Evolutionary conservation across 495 filamentous ascomycete species (phyloP), one percentile per base, ranked within the genome.

Genomic region (Darksidea phi): DNA sequence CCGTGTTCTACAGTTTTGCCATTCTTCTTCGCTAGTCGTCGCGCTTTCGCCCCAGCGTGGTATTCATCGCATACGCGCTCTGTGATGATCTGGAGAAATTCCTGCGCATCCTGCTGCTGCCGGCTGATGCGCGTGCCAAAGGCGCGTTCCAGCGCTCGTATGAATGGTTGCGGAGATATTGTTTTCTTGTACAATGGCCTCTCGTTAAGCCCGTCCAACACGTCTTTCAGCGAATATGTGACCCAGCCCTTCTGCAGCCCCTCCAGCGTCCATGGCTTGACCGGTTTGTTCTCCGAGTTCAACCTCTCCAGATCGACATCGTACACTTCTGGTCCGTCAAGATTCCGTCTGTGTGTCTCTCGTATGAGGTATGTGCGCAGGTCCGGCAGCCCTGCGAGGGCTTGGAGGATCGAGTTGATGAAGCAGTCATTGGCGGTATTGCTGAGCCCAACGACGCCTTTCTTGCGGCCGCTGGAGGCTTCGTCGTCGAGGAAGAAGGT

Each of bases 401-500:
- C 91, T 75, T 99, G 94, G 34, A 97, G 81, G 21, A 95, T 88
- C 21, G 92, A 96, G 74, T 99, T 99, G 77, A 99, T 97, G 77
- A 97, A 99, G 78, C 94, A 99, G 74, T 99, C 95, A 77, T 97
- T 97, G 58, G 92, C 95, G 3, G 90, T 83, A 68, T 99, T 99
- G 15, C 80, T 78, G 24, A 99, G 80, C 43, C 94, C 94, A 20
- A 99, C 92, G 45, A 91, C 87, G 59, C 88, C 88, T 71, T 90
- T 92, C 75, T 93, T 95, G 78, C 25, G 83, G 80, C 52, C 80
- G 80, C 20, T 85, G 79, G 66, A 65, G 49, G 80, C 77, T 24
- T 91, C 88, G 61, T 83, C 82, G 75, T 98, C 93, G 68, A 97
- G 84, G 67, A 95, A 90, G 75, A 89, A 96, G 34, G 95, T 96